Conservation (phyloP, 1,139 yeast genomes). For the Candida mesenterica region DNA sequence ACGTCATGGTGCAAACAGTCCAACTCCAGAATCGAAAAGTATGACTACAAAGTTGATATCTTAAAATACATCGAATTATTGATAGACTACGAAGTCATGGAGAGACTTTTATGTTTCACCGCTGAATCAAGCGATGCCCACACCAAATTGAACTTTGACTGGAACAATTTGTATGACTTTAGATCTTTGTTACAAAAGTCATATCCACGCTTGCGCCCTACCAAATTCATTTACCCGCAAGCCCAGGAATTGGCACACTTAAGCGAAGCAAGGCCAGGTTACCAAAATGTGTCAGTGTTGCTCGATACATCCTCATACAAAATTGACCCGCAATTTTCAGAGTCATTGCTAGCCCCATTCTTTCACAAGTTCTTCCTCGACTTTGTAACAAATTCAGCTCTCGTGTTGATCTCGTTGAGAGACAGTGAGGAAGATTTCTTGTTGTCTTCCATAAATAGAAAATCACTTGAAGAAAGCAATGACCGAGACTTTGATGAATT, state of each 20-base stretch:
- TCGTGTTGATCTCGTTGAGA: conserved; percentile 73
- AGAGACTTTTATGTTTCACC: conserved; percentile 66
- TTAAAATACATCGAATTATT: conserved; percentile 38
- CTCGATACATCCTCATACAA: conserved; percentile 20
- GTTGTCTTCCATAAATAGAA: conserved; percentile 45
- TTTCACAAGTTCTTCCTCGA: conserved; percentile 56
- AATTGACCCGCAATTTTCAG: conserved; percentile 26
- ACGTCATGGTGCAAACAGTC: conserved; percentile 67
- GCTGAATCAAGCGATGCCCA: conserved; percentile 57
- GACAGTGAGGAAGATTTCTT: conserved; percentile 85
- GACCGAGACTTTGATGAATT: conserved; percentile 3
- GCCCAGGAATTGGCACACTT: conserved; percentile 24
- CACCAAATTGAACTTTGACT: conserved; percentile 32
- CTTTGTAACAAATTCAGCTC: conserved; percentile 73
- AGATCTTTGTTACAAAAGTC: conserved; percentile 66
- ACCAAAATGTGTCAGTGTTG: conserved; percentile 24
- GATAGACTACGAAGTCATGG: conserved; percentile 69
- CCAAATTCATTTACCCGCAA: conserved; percentile 31
- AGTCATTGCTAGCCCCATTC: conserved; percentile 37
- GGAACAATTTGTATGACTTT: conserved; percentile 58
- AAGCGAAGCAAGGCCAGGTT: conserved; percentile 12
- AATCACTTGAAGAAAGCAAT: conserved; percentile 23
- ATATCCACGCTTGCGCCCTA: conserved; percentile 54
- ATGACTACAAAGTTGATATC: conserved; percentile 47
- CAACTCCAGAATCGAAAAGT: conserved; percentile 48